A percentile compares a stretch with the other conserved stretches of the same genome.
These are phyloP conservation scores for Xylaria sp. DNA, from an alignment of 2,329 filamentous ascomycete species.

Conservation along the genomic window DNA sequence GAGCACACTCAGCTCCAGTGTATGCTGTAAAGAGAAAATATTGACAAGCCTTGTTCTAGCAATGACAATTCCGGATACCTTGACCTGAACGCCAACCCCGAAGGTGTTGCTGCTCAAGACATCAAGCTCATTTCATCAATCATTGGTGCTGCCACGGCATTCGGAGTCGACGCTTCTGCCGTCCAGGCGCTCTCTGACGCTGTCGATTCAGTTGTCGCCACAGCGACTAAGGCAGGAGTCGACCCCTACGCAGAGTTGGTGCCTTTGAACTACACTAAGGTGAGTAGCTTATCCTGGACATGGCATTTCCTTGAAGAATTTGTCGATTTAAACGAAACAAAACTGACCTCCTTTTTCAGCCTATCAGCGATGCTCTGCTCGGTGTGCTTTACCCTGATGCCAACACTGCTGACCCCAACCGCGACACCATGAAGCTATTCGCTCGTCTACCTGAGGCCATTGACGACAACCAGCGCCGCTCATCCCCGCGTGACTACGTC, in stretches of 20 bases:
- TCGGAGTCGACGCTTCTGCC: not conserved
- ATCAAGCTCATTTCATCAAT: conserved; percentile 21
- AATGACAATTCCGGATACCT: not conserved
- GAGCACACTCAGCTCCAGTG: not conserved
- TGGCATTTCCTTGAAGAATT: not conserved
- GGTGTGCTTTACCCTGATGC: conserved; percentile 7
- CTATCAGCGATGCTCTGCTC: conserved; percentile 2
- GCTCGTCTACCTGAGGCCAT: conserved; percentile 57
- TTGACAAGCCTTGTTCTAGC: not conserved
- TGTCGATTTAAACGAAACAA: not conserved
- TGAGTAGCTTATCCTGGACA: not conserved
- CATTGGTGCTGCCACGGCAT: conserved; percentile 15
- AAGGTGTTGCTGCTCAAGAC: conserved; percentile 21
- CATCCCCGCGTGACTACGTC: conserved; percentile 57
- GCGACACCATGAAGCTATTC: conserved; percentile 13
- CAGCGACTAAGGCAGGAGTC: not conserved
- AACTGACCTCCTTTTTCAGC: not conserved
- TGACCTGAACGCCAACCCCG: conserved; percentile 23
- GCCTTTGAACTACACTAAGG: conserved; percentile 17
- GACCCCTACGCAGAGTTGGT: conserved; percentile 19
- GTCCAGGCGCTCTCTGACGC: not conserved
- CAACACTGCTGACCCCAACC: conserved; percentile 15
- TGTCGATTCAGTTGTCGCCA: conserved; percentile 8
- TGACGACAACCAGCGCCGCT: conserved; percentile 49
- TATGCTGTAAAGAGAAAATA: not conserved